Percentiles rank a stretch among this genome's conserved stretches.
Evolutionary conservation across 2,329 filamentous ascomycete species (phyloP).

Genomic region (Calcarisporium arbuscula): DNA sequence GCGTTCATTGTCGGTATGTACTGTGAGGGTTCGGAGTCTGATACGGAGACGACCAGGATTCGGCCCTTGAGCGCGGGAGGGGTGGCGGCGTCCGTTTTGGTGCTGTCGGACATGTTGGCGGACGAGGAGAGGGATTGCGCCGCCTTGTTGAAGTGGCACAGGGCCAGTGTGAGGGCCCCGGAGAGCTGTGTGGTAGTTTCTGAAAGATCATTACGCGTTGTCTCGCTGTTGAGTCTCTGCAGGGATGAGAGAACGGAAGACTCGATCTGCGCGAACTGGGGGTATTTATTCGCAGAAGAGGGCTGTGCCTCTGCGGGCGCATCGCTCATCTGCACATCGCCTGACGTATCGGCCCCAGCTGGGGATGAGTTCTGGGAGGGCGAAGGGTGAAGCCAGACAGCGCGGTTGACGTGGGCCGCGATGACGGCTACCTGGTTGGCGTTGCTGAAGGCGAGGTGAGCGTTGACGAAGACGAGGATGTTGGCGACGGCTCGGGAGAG

Average conservation of each 20-base stretch:
- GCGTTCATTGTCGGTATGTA: constrained; percentile 99
- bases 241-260: constrained; percentile 70
- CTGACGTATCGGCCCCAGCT: constrained; percentile 26
- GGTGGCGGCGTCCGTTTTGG: constrained; percentile 24
- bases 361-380: constrained; percentile 21
- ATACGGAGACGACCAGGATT: constrained; percentile 86
- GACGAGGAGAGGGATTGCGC: constrained; percentile 58
- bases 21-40: constrained; percentile 75
- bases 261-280: constrained; percentile 84
- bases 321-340: constrained; percentile 54
- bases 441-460: constrained; percentile 89
- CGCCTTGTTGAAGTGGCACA: constrained; percentile 85
- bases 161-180: constrained; percentile 81
- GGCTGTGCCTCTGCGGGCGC: constrained; percentile 30
- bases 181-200: constrained; percentile 81
- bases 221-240: constrained; percentile 63
- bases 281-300: constrained; percentile 74
- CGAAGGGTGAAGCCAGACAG: constrained; percentile 81
- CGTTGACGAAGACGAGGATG: constrained; percentile 93
- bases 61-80: constrained; percentile 41
- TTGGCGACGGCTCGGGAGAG: constrained; percentile 80
- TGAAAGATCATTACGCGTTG: constrained; percentile 58
- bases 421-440: constrained; percentile 89
- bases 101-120: constrained; percentile 29
- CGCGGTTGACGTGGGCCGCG: constrained; percentile 79